These are phyloP conservation scores for Megacollybia marginata DNA, from an alignment of 768 basidiomycete genomes.

Conservation along the genomic window DNA sequence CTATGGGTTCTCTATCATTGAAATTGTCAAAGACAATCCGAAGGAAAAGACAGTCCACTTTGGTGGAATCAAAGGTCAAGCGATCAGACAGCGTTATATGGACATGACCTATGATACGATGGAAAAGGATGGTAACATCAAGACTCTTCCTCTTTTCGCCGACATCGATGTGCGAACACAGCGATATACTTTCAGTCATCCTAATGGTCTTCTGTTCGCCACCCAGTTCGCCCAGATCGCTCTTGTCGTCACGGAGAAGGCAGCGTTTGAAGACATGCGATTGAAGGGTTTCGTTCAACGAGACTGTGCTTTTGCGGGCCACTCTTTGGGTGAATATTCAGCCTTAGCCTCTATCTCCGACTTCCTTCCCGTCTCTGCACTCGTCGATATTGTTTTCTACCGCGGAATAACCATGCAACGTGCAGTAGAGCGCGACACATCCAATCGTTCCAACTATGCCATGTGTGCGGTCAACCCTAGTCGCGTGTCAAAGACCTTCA, in stretches of 20 bases:
- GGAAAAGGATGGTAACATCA: constrained; percentile 93
- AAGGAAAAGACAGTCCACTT: constrained; percentile 99
- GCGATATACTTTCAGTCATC: constrained; percentile 98
- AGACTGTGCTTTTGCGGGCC: constrained; percentile 92
- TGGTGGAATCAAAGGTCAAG: constrained; percentile 98
- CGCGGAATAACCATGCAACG: constrained; percentile 99
- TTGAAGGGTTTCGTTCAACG: constrained; percentile 91
- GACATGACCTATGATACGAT: constrained; percentile 97
- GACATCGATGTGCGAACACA: constrained; percentile 94
- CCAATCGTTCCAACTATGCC: constrained; percentile 92
- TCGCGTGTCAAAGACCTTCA: constrained; percentile 90
- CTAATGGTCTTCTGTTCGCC: constrained; percentile 89
- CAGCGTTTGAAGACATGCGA: constrained; percentile 97
- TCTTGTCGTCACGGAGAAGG: constrained; percentile 96
- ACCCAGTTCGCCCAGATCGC: constrained; percentile 99
- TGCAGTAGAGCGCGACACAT: constrained; percentile 90
- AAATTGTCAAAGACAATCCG: constrained; percentile 98
- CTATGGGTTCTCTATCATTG: constrained; percentile 97
- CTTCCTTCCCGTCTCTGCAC: constrained; percentile 88
- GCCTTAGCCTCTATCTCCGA: constrained; percentile 97
- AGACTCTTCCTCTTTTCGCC: constrained; percentile 91
- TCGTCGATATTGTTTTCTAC: constrained; percentile 98
- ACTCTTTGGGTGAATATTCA: constrained; percentile 98
- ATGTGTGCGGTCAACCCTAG: constrained; percentile 99
- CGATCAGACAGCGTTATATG: constrained; percentile 98